Conservation (phyloP, 73 alveolate species). For the Symbiodinium natans region DNA sequence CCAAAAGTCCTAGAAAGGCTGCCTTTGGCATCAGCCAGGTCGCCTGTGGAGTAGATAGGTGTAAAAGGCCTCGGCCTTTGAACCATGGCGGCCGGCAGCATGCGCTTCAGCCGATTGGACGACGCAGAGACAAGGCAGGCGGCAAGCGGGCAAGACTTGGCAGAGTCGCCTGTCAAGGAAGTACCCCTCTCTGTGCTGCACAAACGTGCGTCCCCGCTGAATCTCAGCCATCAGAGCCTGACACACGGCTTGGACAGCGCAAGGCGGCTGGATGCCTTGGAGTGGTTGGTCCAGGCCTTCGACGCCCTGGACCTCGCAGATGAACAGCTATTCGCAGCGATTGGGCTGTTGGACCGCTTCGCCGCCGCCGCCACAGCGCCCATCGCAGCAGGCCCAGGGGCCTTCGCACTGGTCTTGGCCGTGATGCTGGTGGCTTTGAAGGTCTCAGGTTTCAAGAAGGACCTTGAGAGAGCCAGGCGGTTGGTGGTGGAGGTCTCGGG, state of each 20-base stretch:
- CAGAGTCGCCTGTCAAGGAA: conserved; percentile 17
- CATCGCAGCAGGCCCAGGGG: conserved; percentile 84
- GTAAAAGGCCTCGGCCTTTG: not conserved
- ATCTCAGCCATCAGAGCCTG: not conserved
- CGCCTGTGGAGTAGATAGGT: not conserved
- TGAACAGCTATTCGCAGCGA: conserved; percentile 82
- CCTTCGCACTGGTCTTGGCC: conserved; percentile 76
- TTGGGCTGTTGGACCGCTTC: conserved; percentile 58
- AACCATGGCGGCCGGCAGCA: conserved; percentile 1
- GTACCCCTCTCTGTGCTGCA: conserved; percentile 36
- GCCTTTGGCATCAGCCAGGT: not conserved
- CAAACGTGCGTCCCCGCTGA: conserved; percentile 68
- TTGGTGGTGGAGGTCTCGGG: conserved; percentile 87
- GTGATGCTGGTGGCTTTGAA: conserved; percentile 65
- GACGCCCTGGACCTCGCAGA: conserved; percentile 73
- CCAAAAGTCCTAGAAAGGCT: not conserved
- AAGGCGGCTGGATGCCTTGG: conserved; percentile 72
- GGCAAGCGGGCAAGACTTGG: not conserved
- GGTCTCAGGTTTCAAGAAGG: conserved; percentile 74
- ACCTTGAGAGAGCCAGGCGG: conserved; percentile 45
- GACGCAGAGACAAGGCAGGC: not conserved
- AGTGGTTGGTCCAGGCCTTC: conserved; percentile 53
- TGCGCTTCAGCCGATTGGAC: not conserved
- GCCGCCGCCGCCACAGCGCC: conserved; percentile 64
- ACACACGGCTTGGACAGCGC: conserved; percentile 54